These are phyloP conservation scores for Kluyveromyces aestuarii DNA, from an alignment of 805 yeast species.

Conservation along the genomic window DNA sequence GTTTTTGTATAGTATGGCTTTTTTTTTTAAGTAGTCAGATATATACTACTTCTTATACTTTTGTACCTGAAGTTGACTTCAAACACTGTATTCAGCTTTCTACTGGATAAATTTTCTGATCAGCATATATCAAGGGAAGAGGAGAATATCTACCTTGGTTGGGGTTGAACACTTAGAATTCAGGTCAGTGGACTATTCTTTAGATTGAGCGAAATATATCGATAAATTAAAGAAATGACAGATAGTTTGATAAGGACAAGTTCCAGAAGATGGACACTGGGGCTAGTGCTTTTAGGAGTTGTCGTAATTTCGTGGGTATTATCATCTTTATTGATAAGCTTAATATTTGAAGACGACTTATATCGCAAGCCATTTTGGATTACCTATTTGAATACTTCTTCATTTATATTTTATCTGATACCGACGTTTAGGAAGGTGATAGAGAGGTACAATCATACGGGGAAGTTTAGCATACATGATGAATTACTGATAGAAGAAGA, in stretches of 20 bases:
- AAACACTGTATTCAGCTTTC: too few species aligned
- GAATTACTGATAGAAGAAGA: constrained; percentile 26
- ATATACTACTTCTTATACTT: too few species aligned
- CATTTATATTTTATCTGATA: constrained; percentile 68
- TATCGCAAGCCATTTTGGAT: constrained; percentile 88
- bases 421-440: constrained; percentile 37
- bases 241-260: not conserved
- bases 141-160: too few species aligned
- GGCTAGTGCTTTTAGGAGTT: constrained; percentile 59
- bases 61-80: too few species aligned
- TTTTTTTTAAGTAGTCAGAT: too few species aligned
- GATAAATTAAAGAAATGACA: not conserved
- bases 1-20: too few species aligned
- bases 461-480: constrained; percentile 19
- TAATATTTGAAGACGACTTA: constrained; percentile 54
- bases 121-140: too few species aligned
- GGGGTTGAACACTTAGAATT: too few species aligned
- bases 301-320: constrained; percentile 88
- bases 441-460: constrained; percentile 22
- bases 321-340: constrained; percentile 78
- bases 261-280: constrained; percentile 54
- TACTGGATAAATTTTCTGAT: too few species aligned
- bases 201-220: not conserved
- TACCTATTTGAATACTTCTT: constrained; percentile 83
- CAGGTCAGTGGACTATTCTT: too few species aligned